phyloP scores from a whole-genome alignment of 805 yeast species.

The Nakazawaea ernobii region DNA sequence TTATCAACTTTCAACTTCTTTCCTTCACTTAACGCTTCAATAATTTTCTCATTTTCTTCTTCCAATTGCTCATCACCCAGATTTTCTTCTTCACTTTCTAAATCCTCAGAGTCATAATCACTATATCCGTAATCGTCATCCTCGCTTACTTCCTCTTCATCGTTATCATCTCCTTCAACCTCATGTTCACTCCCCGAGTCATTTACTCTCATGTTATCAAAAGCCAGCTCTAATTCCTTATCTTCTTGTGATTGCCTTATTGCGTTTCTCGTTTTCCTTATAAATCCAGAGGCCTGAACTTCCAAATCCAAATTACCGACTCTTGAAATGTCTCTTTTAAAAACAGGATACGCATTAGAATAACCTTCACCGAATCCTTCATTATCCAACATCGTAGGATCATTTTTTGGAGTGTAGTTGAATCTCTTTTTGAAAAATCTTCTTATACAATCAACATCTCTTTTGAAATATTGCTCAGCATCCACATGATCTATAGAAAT shows the following conservation, averaged over 20 bases:
- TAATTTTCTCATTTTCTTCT: conserved; percentile 46
- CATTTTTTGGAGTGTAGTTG: conserved; percentile 64
- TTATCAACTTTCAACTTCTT: conserved; percentile 73
- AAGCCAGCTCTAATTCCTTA: conserved; percentile 72
- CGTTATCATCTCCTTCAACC: conserved; percentile 31
- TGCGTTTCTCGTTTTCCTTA: conserved; percentile 33
- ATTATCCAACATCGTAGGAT: conserved; percentile 65
- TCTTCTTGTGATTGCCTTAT: conserved; percentile 47
- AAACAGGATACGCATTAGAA: conserved; percentile 71
- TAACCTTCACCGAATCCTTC: conserved; percentile 82
- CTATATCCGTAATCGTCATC: conserved; percentile 29
- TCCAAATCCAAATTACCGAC: conserved; percentile 69
- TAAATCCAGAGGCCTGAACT: conserved; percentile 88
- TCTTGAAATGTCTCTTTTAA: conserved; percentile 70
- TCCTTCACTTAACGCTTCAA: conserved; percentile 64
- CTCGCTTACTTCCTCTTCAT: conserved; percentile 27
- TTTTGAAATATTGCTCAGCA: conserved; percentile 79
- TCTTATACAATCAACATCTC: conserved; percentile 90
- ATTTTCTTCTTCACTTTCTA: conserved; percentile 25
- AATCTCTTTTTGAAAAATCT: conserved; percentile 77
- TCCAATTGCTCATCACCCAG: conserved; percentile 28
- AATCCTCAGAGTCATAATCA: conserved; percentile 2
- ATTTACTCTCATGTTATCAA: conserved; percentile 52
- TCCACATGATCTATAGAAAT: conserved; percentile 87
- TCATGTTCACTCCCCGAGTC: conserved; percentile 21